phyloP scores from a whole-genome alignment of 768 basidiomycete genomes.

The Podaxis rugospora region DNA sequence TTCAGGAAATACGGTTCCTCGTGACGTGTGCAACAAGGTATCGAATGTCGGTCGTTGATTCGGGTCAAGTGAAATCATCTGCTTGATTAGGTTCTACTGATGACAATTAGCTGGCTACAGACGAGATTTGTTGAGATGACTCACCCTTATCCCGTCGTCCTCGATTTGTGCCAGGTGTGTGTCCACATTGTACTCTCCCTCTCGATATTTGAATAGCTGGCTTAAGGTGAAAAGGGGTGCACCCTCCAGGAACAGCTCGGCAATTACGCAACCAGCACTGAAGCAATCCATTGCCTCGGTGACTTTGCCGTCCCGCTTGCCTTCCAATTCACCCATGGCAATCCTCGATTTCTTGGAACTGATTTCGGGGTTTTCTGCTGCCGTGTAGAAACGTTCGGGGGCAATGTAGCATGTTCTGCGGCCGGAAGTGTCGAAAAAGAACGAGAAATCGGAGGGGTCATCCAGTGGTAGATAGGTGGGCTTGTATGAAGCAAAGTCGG shows the following conservation, averaged over 20 bases:
- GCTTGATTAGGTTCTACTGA: slow-evolving; percentile 74
- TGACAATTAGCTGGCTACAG: slow-evolving; percentile 17
- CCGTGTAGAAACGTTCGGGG: slow-evolving; percentile 90
- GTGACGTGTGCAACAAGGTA: slow-evolving; percentile 64
- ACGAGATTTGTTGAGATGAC: slow-evolving; percentile 15
- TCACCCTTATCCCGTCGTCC: slow-evolving; percentile 79
- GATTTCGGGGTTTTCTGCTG: slow-evolving; percentile 61
- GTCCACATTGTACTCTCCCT: slow-evolving; percentile 79
- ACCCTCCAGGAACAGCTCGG: slow-evolving; percentile 94
- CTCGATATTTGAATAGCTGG: slow-evolving; percentile 91
- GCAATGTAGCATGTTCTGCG: slow-evolving; percentile 94
- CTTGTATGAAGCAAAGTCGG: slow-evolving; percentile 95
- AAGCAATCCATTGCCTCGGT: slow-evolving; percentile 99
- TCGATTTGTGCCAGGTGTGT: slow-evolving; percentile 68
- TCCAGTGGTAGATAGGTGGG: slow-evolving; percentile 93
- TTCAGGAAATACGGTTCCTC: slow-evolving; percentile 83
- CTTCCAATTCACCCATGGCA: slow-evolving; percentile 49
- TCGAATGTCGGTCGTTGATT: slow-evolving; percentile 77
- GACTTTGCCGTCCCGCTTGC: slow-evolving; percentile 73
- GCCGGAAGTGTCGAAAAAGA: slow-evolving; percentile 95
- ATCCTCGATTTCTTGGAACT: slow-evolving; percentile 61
- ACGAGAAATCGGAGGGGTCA: slow-evolving; percentile 96
- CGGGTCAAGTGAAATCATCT: slow-evolving; percentile 87
- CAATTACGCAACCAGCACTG: slow-evolving; percentile 90
- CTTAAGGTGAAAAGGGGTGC: slow-evolving; percentile 90